Percentiles rank a stretch among this genome's conserved stretches.
phyloP scores from a whole-genome alignment of 78 protist genomes.

The Capsaspora owczarzaki region DNA sequence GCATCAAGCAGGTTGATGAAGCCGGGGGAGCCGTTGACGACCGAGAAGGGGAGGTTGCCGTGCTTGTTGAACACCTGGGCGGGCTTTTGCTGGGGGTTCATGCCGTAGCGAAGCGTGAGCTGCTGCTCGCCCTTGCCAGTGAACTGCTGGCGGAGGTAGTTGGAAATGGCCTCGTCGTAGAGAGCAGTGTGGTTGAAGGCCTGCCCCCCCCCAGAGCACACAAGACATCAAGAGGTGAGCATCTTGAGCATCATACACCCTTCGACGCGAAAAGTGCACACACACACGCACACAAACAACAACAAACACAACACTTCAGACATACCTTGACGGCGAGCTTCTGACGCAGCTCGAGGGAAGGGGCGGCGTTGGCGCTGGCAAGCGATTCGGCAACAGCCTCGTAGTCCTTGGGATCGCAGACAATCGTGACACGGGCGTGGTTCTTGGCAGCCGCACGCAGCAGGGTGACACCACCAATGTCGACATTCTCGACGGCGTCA shows the following conservation, averaged over 20 bases:
- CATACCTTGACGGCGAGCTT: constrained; percentile 12
- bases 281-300: not conserved
- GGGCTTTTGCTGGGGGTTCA: constrained; percentile 55
- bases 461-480: constrained; percentile 68
- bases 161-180: constrained; percentile 68
- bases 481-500: constrained; percentile 71
- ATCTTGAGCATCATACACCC: constrained; percentile 47
- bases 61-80: constrained; percentile 13
- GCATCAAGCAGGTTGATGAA: constrained; percentile 76
- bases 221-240: constrained; percentile 33
- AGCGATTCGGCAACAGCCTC: not conserved
- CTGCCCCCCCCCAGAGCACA: constrained; percentile 18
- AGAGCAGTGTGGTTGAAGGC: constrained; percentile 71
- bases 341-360: constrained; percentile 3
- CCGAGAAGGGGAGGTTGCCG: constrained; percentile 33
- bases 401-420: constrained; percentile 39
- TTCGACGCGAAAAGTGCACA: not conserved
- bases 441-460: constrained; percentile 53
- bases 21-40: constrained; percentile 58
- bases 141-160: constrained; percentile 13
- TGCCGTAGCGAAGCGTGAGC: constrained; percentile 40
- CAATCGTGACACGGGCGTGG: constrained; percentile 31
- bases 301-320: not conserved
- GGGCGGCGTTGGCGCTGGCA: not conserved
- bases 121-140: constrained; percentile 4